These are phyloP conservation scores for Letharia columbiana DNA, from an alignment of 495 filamentous ascomycete species.

Conservation along the genomic window DNA sequence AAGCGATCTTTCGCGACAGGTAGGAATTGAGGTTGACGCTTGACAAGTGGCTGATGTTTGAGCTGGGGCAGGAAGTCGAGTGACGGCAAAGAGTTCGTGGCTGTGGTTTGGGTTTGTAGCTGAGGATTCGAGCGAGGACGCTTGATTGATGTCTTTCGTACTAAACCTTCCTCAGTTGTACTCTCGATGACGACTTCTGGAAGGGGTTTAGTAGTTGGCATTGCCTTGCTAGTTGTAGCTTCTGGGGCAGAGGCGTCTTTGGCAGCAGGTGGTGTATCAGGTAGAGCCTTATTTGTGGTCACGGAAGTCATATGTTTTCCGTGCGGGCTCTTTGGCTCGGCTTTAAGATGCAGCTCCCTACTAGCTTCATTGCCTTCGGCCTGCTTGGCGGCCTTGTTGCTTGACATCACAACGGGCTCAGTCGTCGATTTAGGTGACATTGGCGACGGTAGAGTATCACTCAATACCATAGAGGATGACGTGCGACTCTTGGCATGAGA, in stretches of 20 bases:
- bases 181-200: constrained; percentile 22
- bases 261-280: not conserved
- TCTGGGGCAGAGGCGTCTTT: not conserved
- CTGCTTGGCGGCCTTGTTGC: not conserved
- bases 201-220: not conserved
- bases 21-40: constrained; percentile 16
- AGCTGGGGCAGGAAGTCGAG: constrained; percentile 27
- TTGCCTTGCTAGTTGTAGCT: not conserved
- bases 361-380: not conserved
- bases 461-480: constrained; percentile 20
- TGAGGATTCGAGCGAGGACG: constrained; percentile 27
- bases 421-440: constrained; percentile 12
- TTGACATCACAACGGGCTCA: constrained; percentile 10
- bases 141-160: constrained; percentile 25
- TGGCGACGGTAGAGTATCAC: constrained; percentile 7
- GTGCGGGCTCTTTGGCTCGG: not conserved
- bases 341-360: not conserved
- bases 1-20: not conserved
- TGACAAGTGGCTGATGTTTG: constrained; percentile 27
- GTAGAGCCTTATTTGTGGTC: not conserved
- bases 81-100: constrained; percentile 18
- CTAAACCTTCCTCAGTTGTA: constrained; percentile 18
- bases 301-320: not conserved
- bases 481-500: constrained; percentile 21
- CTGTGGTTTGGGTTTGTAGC: constrained; percentile 19